Evolutionary conservation across 2,329 filamentous ascomycete genomes (phyloP).

Genomic region (Hymenoscyphus linearis): DNA sequence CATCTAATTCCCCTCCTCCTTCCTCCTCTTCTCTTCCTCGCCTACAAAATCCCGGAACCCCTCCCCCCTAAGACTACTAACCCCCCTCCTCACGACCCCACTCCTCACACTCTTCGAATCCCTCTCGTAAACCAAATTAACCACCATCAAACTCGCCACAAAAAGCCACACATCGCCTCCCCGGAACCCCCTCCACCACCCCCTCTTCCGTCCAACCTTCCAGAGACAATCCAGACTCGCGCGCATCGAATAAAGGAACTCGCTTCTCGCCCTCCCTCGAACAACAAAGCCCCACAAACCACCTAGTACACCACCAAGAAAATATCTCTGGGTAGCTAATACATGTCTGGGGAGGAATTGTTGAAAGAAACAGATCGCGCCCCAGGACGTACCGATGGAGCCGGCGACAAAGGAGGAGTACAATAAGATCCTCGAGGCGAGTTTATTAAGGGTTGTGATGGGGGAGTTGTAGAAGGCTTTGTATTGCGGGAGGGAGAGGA

Average conservation of each 20-base stretch:
- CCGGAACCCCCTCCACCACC: conserved; percentile 78
- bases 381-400: conserved; percentile 83
- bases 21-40: conserved; percentile 22
- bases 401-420: conserved; percentile 75
- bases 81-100: conserved; percentile 23
- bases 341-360: conserved; percentile 66
- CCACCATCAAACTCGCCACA: conserved; percentile 69
- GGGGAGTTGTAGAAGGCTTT: conserved; percentile 65
- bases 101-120: conserved; percentile 25
- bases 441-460: conserved; percentile 56
- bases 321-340: conserved; percentile 80
- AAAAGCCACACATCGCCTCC: conserved; percentile 84
- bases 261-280: conserved; percentile 54
- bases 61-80: conserved; percentile 29
- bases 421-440: conserved; percentile 66
- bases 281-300: conserved; percentile 83
- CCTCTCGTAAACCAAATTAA: conserved; percentile 56
- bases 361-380: conserved; percentile 84
- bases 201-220: conserved; percentile 89
- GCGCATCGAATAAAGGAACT: conserved; percentile 75
- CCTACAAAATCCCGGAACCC: conserved; percentile 22
- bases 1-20: conserved; percentile 11
- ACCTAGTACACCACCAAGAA: conserved; percentile 78
- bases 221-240: conserved; percentile 78
- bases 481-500: conserved; percentile 62